Evolutionary conservation across 202 grass and related monocot genomes (phyloP).

Genomic region (Eragrostis tef): DNA sequence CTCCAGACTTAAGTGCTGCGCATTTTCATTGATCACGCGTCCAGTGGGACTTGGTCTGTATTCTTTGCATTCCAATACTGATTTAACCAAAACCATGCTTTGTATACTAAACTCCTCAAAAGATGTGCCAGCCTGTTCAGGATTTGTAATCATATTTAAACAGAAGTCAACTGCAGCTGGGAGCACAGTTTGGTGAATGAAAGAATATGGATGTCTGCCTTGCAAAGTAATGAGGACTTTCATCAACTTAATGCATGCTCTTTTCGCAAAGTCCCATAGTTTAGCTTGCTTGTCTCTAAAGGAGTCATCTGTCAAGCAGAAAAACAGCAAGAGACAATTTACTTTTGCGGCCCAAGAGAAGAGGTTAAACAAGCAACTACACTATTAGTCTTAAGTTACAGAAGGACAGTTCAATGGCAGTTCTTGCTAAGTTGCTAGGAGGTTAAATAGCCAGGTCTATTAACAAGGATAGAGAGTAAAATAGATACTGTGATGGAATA

Average conservation of each 20-base stretch:
- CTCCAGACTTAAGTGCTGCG: slow-evolving; percentile 68
- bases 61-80: slow-evolving; percentile 87
- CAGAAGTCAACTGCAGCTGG: slow-evolving; percentile 71
- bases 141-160: slow-evolving; percentile 89
- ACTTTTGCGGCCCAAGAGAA: not conserved
- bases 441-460: slow-evolving; percentile 16
- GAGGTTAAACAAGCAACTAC: slow-evolving; percentile 22
- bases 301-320: slow-evolving; percentile 62
- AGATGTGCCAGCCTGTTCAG: slow-evolving; percentile 61
- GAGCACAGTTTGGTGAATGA: slow-evolving; percentile 76
- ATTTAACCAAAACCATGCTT: slow-evolving; percentile 95
- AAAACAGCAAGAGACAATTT: slow-evolving; percentile 36
- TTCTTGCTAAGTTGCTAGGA: not conserved
- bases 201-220: slow-evolving; percentile 93
- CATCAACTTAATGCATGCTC: slow-evolving; percentile 91
- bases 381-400: not conserved
- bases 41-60: slow-evolving; percentile 81
- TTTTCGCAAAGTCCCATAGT: slow-evolving; percentile 81
- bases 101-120: slow-evolving; percentile 96
- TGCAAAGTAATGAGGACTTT: slow-evolving; percentile 81
- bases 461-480: slow-evolving; percentile 24
- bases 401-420: slow-evolving; percentile 16
- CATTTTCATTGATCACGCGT: slow-evolving; percentile 67
- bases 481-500: slow-evolving; percentile 13
- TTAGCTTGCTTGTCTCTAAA: slow-evolving; percentile 78